Evolutionary conservation across 768 basidiomycete species (phyloP).

Genomic region (Pisolithus orientalis): DNA sequence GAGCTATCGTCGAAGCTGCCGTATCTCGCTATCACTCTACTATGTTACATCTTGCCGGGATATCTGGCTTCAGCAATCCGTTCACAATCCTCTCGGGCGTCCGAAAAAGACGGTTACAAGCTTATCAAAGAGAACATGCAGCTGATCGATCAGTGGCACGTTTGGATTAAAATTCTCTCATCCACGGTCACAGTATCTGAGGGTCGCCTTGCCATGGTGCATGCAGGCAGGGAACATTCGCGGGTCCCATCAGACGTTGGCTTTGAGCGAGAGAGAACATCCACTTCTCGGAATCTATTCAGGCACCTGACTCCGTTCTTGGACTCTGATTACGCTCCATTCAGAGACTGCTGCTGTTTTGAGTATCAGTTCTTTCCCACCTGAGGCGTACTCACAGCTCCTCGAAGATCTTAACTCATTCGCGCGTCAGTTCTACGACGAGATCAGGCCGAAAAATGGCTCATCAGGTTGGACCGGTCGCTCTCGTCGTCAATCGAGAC

Average conservation of each 20-base stretch:
- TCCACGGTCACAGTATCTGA: conserved; percentile 71
- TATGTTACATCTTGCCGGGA: conserved; percentile 68
- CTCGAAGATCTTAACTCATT: conserved; percentile 80
- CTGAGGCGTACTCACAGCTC: conserved; percentile 68
- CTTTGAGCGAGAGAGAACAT: conserved; percentile 75
- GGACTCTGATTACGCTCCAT: conserved; percentile 76
- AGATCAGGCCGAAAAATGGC: conserved; percentile 43
- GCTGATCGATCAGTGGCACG: conserved; percentile 71
- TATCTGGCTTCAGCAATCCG: conserved; percentile 51
- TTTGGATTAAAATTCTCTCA: conserved; percentile 82
- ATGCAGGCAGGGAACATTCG: conserved; percentile 57
- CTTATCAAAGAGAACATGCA: conserved; percentile 50
- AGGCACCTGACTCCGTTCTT: conserved; percentile 82
- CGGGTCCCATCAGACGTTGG: conserved; percentile 67
- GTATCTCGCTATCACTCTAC: conserved; percentile 64
- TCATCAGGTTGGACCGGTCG: conserved; percentile 43
- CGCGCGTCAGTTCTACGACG: conserved; percentile 79
- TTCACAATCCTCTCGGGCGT: conserved; percentile 32
- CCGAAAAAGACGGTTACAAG: conserved; percentile 49
- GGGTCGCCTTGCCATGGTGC: conserved; percentile 45
- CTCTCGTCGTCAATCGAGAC: conserved; percentile 66
- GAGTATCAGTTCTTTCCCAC: conserved; percentile 83
- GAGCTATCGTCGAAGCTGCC: conserved; percentile 63
- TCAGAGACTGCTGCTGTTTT: conserved; percentile 83
- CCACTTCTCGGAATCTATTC: conserved; percentile 79